Base-by-base conservation (phyloP, 768 basidiomycete genomes). In the Cyclocybe aegerita region DNA sequence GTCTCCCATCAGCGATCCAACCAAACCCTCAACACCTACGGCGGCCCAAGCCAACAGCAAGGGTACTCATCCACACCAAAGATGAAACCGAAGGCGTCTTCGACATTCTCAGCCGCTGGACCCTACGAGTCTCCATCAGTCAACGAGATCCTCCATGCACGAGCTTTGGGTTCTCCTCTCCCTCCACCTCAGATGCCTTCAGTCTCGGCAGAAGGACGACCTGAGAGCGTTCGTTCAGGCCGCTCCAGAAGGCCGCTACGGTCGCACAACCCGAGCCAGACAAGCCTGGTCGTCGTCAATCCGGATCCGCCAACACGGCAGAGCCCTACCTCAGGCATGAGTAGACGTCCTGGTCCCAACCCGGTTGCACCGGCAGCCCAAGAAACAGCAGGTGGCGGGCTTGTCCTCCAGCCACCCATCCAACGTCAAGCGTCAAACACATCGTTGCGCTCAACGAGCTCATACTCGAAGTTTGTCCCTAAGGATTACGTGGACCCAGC, bases 401-500 rank as follows among this genome's bases (percentile, higher is more conserved):
- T 58, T 2, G 39, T 55, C 14, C 51, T 58, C 1, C 54, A 51
- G n/a, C 46, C 56, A 37, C 58, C 58, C 10, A 49, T 67, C 17
- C 56, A 57, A 14, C 65, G 65, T 11, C 46, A 50, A 7, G 46
- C 57, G 33, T 72, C 70, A 15, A 66, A 60, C 43, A 50, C 60
- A 10, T 71, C 71, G 7, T 39, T 71, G 39, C 64, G 59, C 33
- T 68, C 69, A 11, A 50, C 41, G 16, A 57, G 57, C 7, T 66
- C 67, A 5, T 70, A 65, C 42, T 53, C 53, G 12, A 60, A 49
- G 43, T 73, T 55, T 47, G 59, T 69, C 38, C 65, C 65, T 1
- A 9, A 50, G 3, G 64, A 44, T 11, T 73, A 73, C 50, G 55
- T 64, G 14, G 71, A 73, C 50, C 71, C 70, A 7, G 70, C 70